Conservation (phyloP, 805 yeast species). For the Ogataea degrootiae region DNA sequence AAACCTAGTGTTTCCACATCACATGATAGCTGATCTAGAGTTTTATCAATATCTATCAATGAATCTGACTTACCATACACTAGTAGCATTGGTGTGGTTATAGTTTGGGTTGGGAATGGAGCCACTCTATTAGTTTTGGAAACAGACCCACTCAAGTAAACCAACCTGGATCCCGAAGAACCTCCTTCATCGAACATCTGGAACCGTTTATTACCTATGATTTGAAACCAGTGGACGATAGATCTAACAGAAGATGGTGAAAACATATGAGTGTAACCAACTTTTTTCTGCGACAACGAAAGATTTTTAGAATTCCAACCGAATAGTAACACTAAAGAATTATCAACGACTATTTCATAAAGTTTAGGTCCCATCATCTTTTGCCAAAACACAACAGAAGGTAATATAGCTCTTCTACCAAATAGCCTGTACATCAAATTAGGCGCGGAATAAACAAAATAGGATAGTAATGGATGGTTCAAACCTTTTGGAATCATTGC, state of each 20-base stretch:
- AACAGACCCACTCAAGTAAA: slow-evolving; percentile 22
- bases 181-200: slow-evolving; percentile 50
- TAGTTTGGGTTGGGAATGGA: slow-evolving; percentile 60
- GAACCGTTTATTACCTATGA: slow-evolving; percentile 41
- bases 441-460: slow-evolving; percentile 74
- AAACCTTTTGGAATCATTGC: slow-evolving; percentile 91
- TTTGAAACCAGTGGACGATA: slow-evolving; percentile 46
- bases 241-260: slow-evolving; percentile 53
- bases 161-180: slow-evolving; percentile 27
- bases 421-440: slow-evolving; percentile 64
- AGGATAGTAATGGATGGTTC: slow-evolving; percentile 35
- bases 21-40: slow-evolving; percentile 64
- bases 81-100: slow-evolving; percentile 70
- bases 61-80: slow-evolving; percentile 81
- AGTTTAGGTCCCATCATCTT: slow-evolving; percentile 47
- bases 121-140: slow-evolving; percentile 41
- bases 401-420: slow-evolving; percentile 69
- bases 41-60: slow-evolving; percentile 77
- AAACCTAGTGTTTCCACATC: slow-evolving; percentile 40
- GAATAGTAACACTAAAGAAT: slow-evolving; percentile 40
- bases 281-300: slow-evolving; percentile 37
- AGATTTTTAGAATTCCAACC: slow-evolving; percentile 46
- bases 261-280: slow-evolving; percentile 49
- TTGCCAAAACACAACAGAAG: slow-evolving; percentile 62
- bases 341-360: slow-evolving; percentile 42